Base-by-base conservation (phyloP, 1,284 basidiomycete species). In the Peniophora sp. region DNA sequence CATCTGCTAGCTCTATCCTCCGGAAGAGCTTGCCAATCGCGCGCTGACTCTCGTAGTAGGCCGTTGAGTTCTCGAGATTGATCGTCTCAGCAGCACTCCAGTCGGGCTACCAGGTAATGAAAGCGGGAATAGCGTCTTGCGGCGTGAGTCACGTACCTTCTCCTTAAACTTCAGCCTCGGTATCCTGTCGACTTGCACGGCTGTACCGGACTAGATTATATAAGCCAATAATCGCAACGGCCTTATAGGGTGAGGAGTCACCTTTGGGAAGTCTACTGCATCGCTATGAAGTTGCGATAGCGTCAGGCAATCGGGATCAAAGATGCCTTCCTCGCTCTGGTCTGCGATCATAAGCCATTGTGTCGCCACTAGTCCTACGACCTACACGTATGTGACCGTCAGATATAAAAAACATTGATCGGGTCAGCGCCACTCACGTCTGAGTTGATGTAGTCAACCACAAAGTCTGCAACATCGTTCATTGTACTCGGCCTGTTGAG, bases 281-380 rank as follows among this genome's bases (percentile, higher is more conserved):
- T 81, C 71, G 57, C 87, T 79, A 62, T 87, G 88, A 22, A 87
- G 66, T 43, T 74, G 67, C 0, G 88, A 79, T 14, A 93, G 68
- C 50, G 54, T 69, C 12, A 84, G 55, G 60, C 90, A 92, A 34
- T 76, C 73, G 0, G 62, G 58, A 60, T 89, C 76, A 20, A 77
- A 67, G 34, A 85, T 81, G 12, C 78, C 76, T 24, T 69, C 36
- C 0, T 55, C 54, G 37, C 75, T 79, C 57, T 80, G 76, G 60
- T 93, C 90, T 0, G 86, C 81, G 35, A 88, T 81, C 35, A 81
- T 69, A 12, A 83, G 62, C 78, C 79, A 83, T 49, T 74, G 80
- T 2, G 67, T 77, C 0, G 78, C 77, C 32, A 85, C 73, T 15
- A 83, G 72, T 1, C 82, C 83, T 3, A 85, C 63, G 23, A 76